Evolutionary conservation across 306 rosid genomes (phyloP).

Genomic region (Quercus cerris): DNA sequence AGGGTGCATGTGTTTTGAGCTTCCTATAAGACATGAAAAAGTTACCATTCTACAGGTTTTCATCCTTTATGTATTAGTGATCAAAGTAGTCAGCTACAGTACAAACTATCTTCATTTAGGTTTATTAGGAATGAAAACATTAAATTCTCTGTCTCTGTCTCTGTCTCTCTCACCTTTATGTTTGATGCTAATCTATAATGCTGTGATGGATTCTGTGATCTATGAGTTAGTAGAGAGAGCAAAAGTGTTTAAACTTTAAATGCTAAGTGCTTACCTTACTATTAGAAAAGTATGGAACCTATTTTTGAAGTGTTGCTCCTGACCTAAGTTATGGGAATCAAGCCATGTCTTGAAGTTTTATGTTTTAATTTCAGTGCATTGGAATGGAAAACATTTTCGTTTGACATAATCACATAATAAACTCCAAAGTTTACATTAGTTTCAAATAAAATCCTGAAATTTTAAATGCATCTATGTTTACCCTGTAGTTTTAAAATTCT

Average conservation of each 20-base stretch:
- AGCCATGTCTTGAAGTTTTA: neutral
- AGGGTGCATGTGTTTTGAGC: neutral
- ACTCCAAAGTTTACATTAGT: too few species aligned
- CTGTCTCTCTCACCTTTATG: neutral
- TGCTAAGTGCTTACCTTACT: neutral
- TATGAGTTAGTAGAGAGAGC: neutral
- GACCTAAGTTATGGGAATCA: neutral
- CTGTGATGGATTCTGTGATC: neutral
- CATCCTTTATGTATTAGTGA: neutral
- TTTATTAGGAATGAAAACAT: neutral
- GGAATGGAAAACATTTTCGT: neutral
- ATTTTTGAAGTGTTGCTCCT: neutral
- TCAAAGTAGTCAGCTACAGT: neutral
- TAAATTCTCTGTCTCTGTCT: neutral
- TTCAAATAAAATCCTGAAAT: too few species aligned
- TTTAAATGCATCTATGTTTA: too few species aligned
- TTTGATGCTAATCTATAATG: neutral
- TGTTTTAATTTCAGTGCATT: neutral
- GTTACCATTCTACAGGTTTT: neutral
- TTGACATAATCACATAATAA: too few species aligned
- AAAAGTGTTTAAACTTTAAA: neutral
- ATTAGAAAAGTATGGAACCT: neutral
- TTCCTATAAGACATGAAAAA: neutral
- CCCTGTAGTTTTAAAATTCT: too few species aligned
- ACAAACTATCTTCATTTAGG: neutral